Percentiles rank a stretch among this genome's conserved stretches.
phyloP scores from a whole-genome alignment of 768 basidiomycete species.

The Tricholoma hemisulphureum region DNA sequence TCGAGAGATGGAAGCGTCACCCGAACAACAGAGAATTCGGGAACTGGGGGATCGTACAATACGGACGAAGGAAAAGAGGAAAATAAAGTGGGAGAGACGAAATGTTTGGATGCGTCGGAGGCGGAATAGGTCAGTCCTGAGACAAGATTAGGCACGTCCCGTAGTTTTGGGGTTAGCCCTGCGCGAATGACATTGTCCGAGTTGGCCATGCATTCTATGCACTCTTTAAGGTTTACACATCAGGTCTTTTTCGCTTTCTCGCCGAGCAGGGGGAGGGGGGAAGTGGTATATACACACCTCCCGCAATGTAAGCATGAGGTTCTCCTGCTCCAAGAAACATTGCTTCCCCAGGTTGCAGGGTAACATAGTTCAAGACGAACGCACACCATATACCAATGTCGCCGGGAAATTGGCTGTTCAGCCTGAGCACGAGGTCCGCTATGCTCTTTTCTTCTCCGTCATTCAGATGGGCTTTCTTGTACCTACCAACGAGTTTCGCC shows the following conservation, averaged over 20 bases:
- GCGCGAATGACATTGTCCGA: constrained; percentile 99
- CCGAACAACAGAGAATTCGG: constrained; percentile 87
- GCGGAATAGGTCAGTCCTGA: constrained; percentile 83
- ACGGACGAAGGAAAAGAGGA: constrained; percentile 17
- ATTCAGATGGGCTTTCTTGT: constrained; percentile 42
- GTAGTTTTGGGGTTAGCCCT: constrained; percentile 93
- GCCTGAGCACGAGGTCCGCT: constrained; percentile 58
- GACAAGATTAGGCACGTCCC: constrained; percentile 90
- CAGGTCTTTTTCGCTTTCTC: constrained; percentile 2
- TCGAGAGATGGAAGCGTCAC: constrained; percentile 45
- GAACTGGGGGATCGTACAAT: constrained; percentile 89
- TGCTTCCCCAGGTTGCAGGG: constrained; percentile 78
- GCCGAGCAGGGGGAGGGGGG: neutral
- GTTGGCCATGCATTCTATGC: constrained; percentile 99
- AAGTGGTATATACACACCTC: constrained; percentile 56
- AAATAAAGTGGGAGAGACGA: constrained; percentile 61
- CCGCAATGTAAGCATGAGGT: constrained; percentile 94
- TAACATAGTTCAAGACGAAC: constrained; percentile 85
- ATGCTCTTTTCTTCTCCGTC: constrained; percentile 44
- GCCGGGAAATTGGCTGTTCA: constrained; percentile 78
- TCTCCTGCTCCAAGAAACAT: constrained; percentile 96
- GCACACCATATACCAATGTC: constrained; percentile 94
- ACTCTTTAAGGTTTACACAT: constrained; percentile 52
- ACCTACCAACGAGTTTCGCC: constrained; percentile 57
- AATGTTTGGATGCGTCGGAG: constrained; percentile 64